These are phyloP conservation scores for Colletotrichum sublineola DNA, from an alignment of 2,329 filamentous ascomycete species.

Conservation along the genomic window DNA sequence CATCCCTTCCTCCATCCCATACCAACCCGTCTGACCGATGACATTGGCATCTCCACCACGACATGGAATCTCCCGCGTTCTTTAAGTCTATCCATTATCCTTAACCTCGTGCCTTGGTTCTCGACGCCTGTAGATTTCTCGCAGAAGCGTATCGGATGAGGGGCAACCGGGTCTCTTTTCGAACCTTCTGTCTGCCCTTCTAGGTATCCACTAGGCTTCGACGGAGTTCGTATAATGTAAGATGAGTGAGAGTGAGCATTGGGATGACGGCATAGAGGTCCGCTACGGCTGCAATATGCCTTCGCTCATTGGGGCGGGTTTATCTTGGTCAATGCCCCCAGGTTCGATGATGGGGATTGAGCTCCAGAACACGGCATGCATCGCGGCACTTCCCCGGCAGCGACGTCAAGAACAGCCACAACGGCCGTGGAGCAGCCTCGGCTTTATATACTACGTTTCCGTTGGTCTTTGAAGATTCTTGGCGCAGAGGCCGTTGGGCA, in stretches of 20 bases:
- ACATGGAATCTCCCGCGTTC: conserved; percentile 33
- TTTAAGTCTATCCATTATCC: conserved; percentile 16
- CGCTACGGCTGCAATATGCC: neutral
- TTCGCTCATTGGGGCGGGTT: neutral
- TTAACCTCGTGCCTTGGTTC: conserved; percentile 16
- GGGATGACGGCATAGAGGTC: neutral
- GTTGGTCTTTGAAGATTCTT: neutral
- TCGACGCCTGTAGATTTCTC: conserved; percentile 5
- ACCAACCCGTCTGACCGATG: conserved; percentile 2
- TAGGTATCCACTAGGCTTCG: neutral
- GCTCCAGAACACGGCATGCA: neutral
- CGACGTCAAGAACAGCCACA: neutral
- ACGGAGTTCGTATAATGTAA: conserved; percentile 18
- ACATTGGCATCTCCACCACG: conserved; percentile 9
- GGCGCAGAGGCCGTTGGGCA: conserved; percentile 7
- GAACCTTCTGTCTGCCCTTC: neutral
- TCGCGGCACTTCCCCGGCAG: neutral
- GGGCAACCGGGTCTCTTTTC: neutral
- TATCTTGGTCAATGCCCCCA: neutral
- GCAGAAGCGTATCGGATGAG: neutral
- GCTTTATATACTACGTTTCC: conserved; percentile 10
- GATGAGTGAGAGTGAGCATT: neutral
- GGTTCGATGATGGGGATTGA: conserved; percentile 1
- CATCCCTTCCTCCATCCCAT: neutral
- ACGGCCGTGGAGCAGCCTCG: conserved; percentile 8